Base-by-base conservation (phyloP, 192 early-diverging fungal species). In the Mortierella antarctica region DNA sequence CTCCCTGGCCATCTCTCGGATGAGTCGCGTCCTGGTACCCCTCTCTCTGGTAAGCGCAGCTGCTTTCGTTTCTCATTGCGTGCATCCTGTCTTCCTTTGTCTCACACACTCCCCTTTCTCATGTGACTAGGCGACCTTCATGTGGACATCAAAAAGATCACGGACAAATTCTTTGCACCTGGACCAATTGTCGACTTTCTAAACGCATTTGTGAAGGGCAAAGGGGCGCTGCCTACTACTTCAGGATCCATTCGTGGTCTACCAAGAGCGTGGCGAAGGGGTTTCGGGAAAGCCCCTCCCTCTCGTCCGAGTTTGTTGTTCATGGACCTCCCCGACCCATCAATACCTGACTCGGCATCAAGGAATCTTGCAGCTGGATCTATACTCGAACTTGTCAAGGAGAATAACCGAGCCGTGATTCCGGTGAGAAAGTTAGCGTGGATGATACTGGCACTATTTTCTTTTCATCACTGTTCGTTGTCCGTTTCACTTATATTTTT, bases 81-180 rank as follows among this genome's bases (percentile, higher is more conserved):
- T 31, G 31, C 31, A 31, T 31, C 31, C 31, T 31, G 31, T 31
- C 31, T 31, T 31, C 31, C 31, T 31, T 3, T 31, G 31, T 3
- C 31, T 31, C 31, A 31, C 31, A 31, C 31, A 31, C 31, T 31
- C 3, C 31, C 31, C 31, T 31, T 1, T 31, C 31, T 31, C 31
- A 31, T 31, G 3, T 3, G 31, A 31, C 31, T 31, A 31, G 31
- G 31, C 3, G 31, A 31, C 31, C 65, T 66, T 40, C 52, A 6
- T 58, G 44, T 48, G 18, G 65, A 68, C 57, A 42, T 67, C 54
- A 67, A 67, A 57, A 67, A 46, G 65, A 67, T 67, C 20, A 59
- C 57, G 40, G 67, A 50, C 47, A 68, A 57, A 12, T 68, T 50
- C 57, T 59, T 68, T 50, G 67, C 67, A 59, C 57, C 55, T n/a